Conservation (phyloP, 495 filamentous ascomycete genomes). For the Neurospora sp. region DNA sequence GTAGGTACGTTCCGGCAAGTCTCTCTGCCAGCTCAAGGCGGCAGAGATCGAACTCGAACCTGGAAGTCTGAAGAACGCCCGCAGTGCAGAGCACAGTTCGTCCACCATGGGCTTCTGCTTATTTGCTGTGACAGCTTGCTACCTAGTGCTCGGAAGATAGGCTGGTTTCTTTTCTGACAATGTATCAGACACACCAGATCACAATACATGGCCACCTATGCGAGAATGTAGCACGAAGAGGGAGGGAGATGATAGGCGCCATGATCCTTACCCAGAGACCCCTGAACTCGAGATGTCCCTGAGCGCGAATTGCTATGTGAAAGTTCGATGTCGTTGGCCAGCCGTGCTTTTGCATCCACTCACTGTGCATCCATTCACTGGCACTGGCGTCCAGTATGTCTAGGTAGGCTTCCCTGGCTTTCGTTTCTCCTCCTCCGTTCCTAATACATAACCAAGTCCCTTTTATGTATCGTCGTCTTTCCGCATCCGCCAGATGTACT, state of each 20-base stretch:
- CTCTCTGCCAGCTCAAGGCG: not conserved
- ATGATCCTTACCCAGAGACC: not conserved
- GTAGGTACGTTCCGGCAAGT: not conserved
- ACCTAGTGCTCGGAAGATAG: not conserved
- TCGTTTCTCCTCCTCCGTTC: no score
- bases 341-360: not conserved
- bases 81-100: not conserved
- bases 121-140: not conserved
- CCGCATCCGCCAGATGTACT: not conserved
- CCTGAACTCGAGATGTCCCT: not conserved
- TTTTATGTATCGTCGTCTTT: no score
- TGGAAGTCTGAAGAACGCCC: not conserved
- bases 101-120: not conserved
- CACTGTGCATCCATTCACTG: not conserved
- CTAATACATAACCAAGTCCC: no score
- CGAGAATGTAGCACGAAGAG: not conserved
- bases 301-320: not conserved
- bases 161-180: not conserved
- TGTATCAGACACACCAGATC: not conserved
- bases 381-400: not conserved
- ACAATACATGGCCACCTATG: not conserved
- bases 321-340: not conserved
- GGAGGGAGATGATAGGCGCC: not conserved
- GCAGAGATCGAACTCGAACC: not conserved
- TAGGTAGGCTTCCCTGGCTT: no score